These are phyloP conservation scores for Chionographis japonica DNA, from an alignment of 106 monocot genomes.

Conservation along the genomic window DNA sequence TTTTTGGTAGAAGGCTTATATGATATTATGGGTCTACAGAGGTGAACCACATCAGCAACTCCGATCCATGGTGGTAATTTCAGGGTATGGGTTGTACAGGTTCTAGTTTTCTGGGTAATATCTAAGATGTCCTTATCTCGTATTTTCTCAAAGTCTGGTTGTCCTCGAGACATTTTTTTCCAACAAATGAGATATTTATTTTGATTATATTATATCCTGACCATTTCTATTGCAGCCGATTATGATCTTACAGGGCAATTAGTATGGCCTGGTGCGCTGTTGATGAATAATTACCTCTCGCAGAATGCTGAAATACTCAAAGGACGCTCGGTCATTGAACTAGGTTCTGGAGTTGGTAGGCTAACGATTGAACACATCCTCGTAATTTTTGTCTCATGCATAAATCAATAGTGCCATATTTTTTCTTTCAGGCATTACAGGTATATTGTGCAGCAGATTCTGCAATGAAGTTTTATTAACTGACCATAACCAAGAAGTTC, in stretches of 20 bases:
- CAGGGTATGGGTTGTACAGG: no score
- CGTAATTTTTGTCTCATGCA: background rate
- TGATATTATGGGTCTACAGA: no score
- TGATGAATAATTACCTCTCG: conserved; percentile 85
- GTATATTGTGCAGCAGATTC: conserved; percentile 85
- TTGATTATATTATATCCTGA: background rate
- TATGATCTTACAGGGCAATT: conserved; percentile 95
- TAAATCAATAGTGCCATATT: background rate
- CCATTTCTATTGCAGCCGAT: conserved; percentile 53
- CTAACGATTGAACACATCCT: background rate
- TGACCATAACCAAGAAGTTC: conserved; percentile 96
- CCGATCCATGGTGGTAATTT: no score
- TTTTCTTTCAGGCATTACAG: conserved; percentile 70
- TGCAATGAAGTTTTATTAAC: conserved; percentile 77
- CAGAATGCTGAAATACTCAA: conserved; percentile 52
- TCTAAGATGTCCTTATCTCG: no score
- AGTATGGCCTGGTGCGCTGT: conserved; percentile 93
- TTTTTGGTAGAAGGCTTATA: no score
- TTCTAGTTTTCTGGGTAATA: no score
- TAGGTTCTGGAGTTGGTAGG: conserved; percentile 95
- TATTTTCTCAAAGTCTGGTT: no score
- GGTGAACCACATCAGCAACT: no score
- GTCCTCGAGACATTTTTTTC: no score
- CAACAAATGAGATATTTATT: no score
- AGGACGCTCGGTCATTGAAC: conserved; percentile 67